Conservation (phyloP, 768 basidiomycete species). For the Tremella mesenterica region DNA sequence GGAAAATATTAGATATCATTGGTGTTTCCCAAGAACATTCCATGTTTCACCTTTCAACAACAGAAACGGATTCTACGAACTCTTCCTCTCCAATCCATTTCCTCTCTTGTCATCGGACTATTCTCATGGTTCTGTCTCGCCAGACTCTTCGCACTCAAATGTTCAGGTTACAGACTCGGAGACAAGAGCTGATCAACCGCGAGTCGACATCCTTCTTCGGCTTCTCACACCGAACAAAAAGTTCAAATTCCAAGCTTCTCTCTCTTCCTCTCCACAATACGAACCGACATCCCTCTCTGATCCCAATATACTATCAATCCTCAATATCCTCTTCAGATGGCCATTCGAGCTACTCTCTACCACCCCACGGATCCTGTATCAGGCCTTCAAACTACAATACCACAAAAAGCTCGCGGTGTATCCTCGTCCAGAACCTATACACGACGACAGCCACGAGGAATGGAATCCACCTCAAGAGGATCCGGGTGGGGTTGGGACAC, state of each 20-base stretch:
- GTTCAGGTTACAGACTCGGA: too few species aligned
- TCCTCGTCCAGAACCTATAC: slow-evolving; percentile 53
- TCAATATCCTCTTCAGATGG: slow-evolving; percentile 46
- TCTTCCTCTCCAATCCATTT: slow-evolving; percentile 52
- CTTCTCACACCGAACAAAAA: slow-evolving; percentile 40
- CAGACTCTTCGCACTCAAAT: background rate
- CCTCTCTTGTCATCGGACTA: slow-evolving; percentile 35
- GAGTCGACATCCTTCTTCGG: slow-evolving; percentile 13
- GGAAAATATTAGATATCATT: too few species aligned
- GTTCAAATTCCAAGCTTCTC: slow-evolving; percentile 54
- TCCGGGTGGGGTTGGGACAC: slow-evolving; percentile 21
- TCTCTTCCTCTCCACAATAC: slow-evolving; percentile 50
- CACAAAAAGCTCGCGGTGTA: slow-evolving; percentile 53
- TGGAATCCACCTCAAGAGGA: slow-evolving; percentile 36
- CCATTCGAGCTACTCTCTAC: slow-evolving; percentile 55
- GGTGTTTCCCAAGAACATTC: slow-evolving; percentile 61
- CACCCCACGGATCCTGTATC: slow-evolving; percentile 55
- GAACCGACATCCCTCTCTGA: slow-evolving; percentile 34
- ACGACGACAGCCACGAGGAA: background rate
- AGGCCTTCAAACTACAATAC: slow-evolving; percentile 59
- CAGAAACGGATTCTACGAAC: slow-evolving; percentile 57
- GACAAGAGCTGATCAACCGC: background rate
- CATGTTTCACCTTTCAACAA: slow-evolving; percentile 74
- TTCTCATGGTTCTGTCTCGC: too few species aligned
- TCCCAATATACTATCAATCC: slow-evolving; percentile 2